phyloP scores from a whole-genome alignment of 2,329 filamentous ascomycete genomes.

The Westerdykella sp. region DNA sequence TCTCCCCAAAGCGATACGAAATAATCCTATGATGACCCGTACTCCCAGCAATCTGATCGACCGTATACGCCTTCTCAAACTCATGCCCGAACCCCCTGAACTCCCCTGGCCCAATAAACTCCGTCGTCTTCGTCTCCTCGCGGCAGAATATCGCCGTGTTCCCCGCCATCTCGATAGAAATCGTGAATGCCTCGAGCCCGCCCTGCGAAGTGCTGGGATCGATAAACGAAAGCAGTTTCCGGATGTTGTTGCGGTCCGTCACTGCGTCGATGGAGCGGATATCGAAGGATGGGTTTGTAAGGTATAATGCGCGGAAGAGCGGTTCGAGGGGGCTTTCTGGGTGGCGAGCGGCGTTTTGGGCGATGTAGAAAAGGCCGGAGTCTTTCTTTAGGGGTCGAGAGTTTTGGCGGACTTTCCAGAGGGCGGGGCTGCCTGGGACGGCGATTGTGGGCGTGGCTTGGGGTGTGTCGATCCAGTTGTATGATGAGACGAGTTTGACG shows the following conservation, averaged over 20 bases:
- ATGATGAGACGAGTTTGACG: conserved; percentile 42
- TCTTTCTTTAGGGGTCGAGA: conserved; percentile 15
- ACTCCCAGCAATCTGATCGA: too few relatives aligned
- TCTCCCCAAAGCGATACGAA: too few relatives aligned
- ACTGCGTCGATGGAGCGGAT: conserved; percentile 39
- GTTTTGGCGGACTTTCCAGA: conserved; percentile 27
- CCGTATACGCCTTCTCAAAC: too few relatives aligned
- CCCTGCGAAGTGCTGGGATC: conserved; percentile 9
- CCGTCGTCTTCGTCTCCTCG: too few relatives aligned
- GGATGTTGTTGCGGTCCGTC: conserved; percentile 45
- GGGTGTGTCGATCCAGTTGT: conserved; percentile 45
- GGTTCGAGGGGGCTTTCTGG: conserved; percentile 43
- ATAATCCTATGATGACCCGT: too few relatives aligned
- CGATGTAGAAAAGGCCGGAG: conserved; percentile 40
- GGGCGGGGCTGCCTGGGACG: conserved; percentile 22
- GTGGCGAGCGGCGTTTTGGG: conserved; percentile 43
- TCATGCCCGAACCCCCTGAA: too few relatives aligned
- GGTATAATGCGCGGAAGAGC: conserved; percentile 42
- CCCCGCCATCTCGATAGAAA: conserved; percentile 37
- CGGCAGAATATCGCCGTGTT: conserved; percentile 23
- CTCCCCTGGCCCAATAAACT: too few relatives aligned
- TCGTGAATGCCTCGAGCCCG: conserved; percentile 35
- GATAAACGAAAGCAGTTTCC: conserved; percentile 45
- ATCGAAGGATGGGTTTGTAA: conserved; percentile 37
- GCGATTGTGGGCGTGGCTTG: conserved; percentile 33